Percentiles rank a stretch among this genome's conserved stretches.
These are phyloP conservation scores for Starmerella stellata DNA, from an alignment of 805 yeast genomes.

Conservation along the genomic window DNA sequence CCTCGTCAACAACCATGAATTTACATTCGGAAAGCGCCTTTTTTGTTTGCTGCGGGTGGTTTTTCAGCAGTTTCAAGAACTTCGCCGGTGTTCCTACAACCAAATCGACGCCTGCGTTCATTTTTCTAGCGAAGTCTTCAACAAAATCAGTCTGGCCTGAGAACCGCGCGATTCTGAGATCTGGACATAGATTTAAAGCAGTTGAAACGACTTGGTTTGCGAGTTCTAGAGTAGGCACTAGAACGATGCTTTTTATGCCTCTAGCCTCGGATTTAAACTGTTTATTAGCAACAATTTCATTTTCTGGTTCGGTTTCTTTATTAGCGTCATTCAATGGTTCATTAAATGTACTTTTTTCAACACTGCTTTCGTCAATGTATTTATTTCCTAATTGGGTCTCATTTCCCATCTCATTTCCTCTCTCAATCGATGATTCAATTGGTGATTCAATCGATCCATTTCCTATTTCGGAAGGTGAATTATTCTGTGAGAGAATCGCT, in stretches of 20 bases:
- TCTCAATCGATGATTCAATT: background rate
- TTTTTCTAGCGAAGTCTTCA: constrained; percentile 15
- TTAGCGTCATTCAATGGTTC: too few species aligned
- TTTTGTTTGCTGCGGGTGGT: constrained; percentile 19
- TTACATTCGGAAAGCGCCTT: constrained; percentile 29
- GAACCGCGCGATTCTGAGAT: constrained; percentile 6
- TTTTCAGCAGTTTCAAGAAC: constrained; percentile 26
- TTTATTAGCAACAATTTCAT: constrained; percentile 9
- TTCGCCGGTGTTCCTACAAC: constrained; percentile 76
- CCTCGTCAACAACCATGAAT: constrained; percentile 72
- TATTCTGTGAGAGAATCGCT: background rate
- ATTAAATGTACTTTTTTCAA: too few species aligned
- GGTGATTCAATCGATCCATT: background rate
- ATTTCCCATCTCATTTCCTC: background rate
- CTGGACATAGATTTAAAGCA: constrained; percentile 14
- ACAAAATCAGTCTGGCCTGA: constrained; percentile 7
- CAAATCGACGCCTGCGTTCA: constrained; percentile 43
- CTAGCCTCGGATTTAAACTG: background rate
- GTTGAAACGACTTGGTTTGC: constrained; percentile 57
- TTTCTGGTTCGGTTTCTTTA: background rate
- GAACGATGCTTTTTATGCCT: constrained; percentile 45
- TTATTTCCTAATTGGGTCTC: background rate
- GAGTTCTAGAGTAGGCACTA: constrained; percentile 79
- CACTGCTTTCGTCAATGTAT: background rate
- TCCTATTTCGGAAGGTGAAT: too few species aligned